Percentiles rank a stretch among this genome's conserved stretches.
phyloP scores from a whole-genome alignment of 176 grass and related monocot genomes.

The Zoysia pacifica region DNA sequence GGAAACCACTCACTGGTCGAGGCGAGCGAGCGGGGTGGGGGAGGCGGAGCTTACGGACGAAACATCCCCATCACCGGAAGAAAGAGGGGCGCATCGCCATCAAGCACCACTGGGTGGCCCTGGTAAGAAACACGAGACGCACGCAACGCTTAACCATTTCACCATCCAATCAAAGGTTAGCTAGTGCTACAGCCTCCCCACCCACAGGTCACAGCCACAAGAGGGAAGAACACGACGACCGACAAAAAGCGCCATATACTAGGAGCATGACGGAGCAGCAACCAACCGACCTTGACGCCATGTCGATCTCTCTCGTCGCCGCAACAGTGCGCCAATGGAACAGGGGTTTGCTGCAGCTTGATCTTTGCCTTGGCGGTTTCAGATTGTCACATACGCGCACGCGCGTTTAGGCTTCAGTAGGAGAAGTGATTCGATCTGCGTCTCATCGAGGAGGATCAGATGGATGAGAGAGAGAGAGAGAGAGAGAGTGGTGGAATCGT shows the following conservation, averaged over 20 bases:
- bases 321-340: slow-evolving; percentile 5
- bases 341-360: not conserved
- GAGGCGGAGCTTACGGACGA: slow-evolving; percentile 37
- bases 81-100: slow-evolving; percentile 29
- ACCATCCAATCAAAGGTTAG: not conserved
- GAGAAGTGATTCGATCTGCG: not conserved
- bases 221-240: not conserved
- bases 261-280: not conserved
- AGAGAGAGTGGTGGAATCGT: slow-evolving; percentile 29
- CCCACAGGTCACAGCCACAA: not conserved
- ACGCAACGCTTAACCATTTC: no score
- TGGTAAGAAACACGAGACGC: slow-evolving; percentile 23
- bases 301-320: slow-evolving; percentile 13
- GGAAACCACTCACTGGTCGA: slow-evolving; percentile 37
- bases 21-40: no score
- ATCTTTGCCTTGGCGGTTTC: not conserved
- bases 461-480: not conserved
- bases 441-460: not conserved
- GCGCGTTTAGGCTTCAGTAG: not conserved
- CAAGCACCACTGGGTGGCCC: not conserved
- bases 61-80: slow-evolving; percentile 40
- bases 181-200: not conserved
- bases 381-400: no score
- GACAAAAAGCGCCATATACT: not conserved
- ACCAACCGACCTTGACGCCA: slow-evolving; percentile 31